Percentiles rank a stretch among this genome's conserved stretches.
Conservation (phyloP, 805 yeast genomes). For the Candida yuanshanica region DNA sequence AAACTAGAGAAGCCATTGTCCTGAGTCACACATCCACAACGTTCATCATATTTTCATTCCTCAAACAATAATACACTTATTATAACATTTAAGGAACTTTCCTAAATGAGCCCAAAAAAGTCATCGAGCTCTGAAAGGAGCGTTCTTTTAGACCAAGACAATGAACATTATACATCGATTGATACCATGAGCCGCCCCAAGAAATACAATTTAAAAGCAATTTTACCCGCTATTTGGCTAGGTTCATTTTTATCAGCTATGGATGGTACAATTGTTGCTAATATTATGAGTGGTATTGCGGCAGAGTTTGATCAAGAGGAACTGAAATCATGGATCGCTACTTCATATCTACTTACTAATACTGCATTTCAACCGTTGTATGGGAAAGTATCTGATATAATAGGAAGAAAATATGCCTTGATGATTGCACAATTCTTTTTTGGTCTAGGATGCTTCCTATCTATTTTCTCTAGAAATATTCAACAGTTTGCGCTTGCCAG, state of each 20-base stretch:
- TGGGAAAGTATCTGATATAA: constrained; percentile 62
- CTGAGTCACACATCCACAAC: not conserved
- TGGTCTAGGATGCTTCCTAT: constrained; percentile 37
- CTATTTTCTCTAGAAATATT: constrained; percentile 35
- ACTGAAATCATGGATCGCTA: constrained; percentile 59
- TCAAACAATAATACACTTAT: not conserved
- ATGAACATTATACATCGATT: not conserved
- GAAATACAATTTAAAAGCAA: not conserved
- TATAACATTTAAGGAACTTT: not conserved
- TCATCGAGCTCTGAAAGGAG: not conserved
- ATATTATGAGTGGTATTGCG: constrained; percentile 49
- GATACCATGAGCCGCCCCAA: not conserved
- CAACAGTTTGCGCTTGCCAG: constrained; percentile 40
- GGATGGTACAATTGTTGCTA: constrained; percentile 55
- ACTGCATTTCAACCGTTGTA: constrained; percentile 68
- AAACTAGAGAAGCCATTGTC: not conserved
- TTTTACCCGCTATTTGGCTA: constrained; percentile 26
- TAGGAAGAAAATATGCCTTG: constrained; percentile 43
- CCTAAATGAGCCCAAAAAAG: not conserved
- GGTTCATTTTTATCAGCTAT: constrained; percentile 46
- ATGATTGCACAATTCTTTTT: constrained; percentile 38
- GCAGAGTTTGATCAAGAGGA: constrained; percentile 46
- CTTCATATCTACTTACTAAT: constrained; percentile 59
- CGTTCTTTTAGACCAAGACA: not conserved
- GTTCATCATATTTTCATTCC: not conserved